Base-by-base conservation (phyloP, 1,284 basidiomycete species). In the Trametes polyzona region DNA sequence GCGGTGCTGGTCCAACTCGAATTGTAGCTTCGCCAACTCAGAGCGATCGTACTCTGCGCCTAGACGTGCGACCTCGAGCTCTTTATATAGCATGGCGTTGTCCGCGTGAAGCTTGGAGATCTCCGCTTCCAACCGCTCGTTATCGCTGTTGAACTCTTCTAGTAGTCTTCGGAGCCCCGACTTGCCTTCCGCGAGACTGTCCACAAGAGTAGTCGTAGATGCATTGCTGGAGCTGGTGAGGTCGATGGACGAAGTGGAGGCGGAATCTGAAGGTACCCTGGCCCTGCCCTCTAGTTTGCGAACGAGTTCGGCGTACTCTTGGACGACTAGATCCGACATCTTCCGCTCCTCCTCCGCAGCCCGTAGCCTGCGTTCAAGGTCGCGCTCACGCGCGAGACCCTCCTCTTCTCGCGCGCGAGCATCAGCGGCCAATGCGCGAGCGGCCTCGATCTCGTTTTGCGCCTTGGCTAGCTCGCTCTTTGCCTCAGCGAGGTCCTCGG, bases 291-390 rank as follows among this genome's bases (percentile, higher is more conserved):
- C 82, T 32, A 90, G 74, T 0, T 74, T 77, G 29, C 87, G 78
- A 11, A 90, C 88, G 10, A 91, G 79, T 56, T 81, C 81, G 0
- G 88, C 88, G 52, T 90, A 91, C 62, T 90, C 87, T 47, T 79
- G 75, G 16, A 90, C 78, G 2, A 83, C 85, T 29, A 82, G 68
- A 58, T 90, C 87, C 23, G 80, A 76, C 78, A 90, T 82, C 60
- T 75, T 79, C 26, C 76, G 72, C 57, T 86, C 80, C 62, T 88
- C 83, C 56, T 88, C 81, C 5, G 78, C 75, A 19, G 72, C 71
- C 41, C 73, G 75, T 8, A 80, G 65, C 59, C 72, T 77, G 54
- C 72, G 64, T 60, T 77, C 71, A 47, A 84, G 65, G 36, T 79
- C 79, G 26, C 79, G 69, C 64, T 83, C 80, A 16, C 78, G 74